Percentiles rank a stretch among this genome's conserved stretches.
Conservation (phyloP, 2,329 filamentous ascomycete genomes). For the Chaetoscypha palmicola region DNA sequence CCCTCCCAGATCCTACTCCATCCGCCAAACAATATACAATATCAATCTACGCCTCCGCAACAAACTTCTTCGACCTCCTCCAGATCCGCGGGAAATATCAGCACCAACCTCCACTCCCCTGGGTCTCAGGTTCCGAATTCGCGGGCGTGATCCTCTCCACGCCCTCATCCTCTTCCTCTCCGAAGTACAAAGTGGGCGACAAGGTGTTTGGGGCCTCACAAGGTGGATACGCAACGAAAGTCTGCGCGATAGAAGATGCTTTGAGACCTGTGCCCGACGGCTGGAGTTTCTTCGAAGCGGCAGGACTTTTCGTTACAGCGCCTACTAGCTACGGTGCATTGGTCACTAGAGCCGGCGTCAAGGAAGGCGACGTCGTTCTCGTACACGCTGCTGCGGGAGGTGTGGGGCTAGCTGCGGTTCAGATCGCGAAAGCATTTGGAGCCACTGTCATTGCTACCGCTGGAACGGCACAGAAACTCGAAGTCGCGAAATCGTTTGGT, state of each 20-base stretch:
- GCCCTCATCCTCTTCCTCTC: constrained; percentile 43
- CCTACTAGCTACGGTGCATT: constrained; percentile 84
- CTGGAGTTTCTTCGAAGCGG: constrained; percentile 79
- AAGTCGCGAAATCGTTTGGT: constrained; percentile 71
- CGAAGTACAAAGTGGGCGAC: constrained; percentile 69
- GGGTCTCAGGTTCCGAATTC: constrained; percentile 84
- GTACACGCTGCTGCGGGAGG: constrained; percentile 90
- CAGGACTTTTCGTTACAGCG: constrained; percentile 84
- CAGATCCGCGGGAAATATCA: constrained; percentile 97
- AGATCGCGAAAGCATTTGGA: constrained; percentile 86
- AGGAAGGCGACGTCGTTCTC: constrained; percentile 77
- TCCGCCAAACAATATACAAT: constrained; percentile 74
- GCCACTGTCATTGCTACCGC: constrained; percentile 92
- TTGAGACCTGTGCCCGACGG: constrained; percentile 70
- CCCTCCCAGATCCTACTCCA: constrained; percentile 68
- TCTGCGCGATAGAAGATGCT: constrained; percentile 57
- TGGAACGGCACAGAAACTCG: constrained; percentile 70
- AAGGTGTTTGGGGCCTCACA: constrained; percentile 82
- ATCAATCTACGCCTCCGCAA: constrained; percentile 75
- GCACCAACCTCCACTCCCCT: constrained; percentile 76
- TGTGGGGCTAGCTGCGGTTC: constrained; percentile 84
- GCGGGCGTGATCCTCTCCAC: constrained; percentile 66
- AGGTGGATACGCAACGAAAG: constrained; percentile 76
- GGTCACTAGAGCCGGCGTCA: constrained; percentile 68
- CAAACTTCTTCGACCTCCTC: constrained; percentile 96